Percentiles rank a stretch among this genome's conserved stretches.
Conservation (phyloP, 148 eudicot species). For the Camellia granthamiana region DNA sequence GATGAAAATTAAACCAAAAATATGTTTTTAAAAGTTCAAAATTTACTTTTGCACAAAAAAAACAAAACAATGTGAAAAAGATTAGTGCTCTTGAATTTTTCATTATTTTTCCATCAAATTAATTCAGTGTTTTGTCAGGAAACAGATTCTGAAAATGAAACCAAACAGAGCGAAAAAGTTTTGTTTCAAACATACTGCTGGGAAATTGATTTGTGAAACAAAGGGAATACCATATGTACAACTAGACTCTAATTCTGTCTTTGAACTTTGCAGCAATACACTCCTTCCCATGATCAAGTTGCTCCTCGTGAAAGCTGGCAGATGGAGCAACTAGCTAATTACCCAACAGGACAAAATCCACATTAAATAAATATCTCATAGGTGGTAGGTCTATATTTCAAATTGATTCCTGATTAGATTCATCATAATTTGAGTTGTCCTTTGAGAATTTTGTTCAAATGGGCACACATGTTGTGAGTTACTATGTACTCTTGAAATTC, state of each 20-base stretch:
- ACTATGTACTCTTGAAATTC: constrained; percentile 14
- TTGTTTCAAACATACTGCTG: neutral
- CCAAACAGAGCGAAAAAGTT: too few relatives aligned
- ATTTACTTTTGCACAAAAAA: too few relatives aligned
- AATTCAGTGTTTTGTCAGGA: too few relatives aligned
- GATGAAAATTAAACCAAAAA: too few relatives aligned
- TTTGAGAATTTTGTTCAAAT: constrained; percentile 16
- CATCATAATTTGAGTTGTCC: constrained; percentile 22
- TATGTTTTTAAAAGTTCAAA: too few relatives aligned
- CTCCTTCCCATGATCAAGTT: constrained; percentile 59
- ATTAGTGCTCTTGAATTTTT: too few relatives aligned
- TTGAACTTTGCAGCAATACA: constrained; percentile 55
- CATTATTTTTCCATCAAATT: too few relatives aligned
- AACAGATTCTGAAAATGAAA: too few relatives aligned
- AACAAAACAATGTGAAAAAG: too few relatives aligned
- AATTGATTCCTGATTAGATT: constrained; percentile 31
- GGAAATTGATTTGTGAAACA: neutral
- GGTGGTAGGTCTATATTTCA: constrained; percentile 30
- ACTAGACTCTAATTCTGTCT: constrained; percentile 2
- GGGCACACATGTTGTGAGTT: constrained; percentile 13
- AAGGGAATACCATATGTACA: neutral
- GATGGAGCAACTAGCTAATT: constrained; percentile 65
- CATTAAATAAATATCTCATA: constrained; percentile 25
- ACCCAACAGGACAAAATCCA: constrained; percentile 45
- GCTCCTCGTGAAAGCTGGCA: constrained; percentile 94